Percentiles rank a stretch among this genome's conserved stretches.
Conservation (phyloP, 1,139 yeast species). For the Sugiyamaella grinbergsii region DNA sequence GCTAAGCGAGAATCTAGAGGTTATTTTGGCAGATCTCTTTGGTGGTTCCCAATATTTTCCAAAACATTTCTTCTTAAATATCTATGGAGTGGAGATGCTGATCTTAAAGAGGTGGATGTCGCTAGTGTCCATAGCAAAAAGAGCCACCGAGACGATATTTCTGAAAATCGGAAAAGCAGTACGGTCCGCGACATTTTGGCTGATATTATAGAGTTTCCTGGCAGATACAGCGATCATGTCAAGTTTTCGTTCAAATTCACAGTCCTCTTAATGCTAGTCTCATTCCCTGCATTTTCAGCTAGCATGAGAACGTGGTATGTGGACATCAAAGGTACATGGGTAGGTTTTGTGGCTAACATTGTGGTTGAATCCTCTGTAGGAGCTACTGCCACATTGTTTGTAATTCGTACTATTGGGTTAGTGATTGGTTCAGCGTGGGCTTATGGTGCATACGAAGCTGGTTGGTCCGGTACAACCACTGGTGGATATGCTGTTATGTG, state of each 20-base stretch:
- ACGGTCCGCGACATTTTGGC: constrained; percentile 12
- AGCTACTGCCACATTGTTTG: constrained; percentile 51
- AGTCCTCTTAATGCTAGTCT: constrained; percentile 48
- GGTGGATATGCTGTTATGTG: constrained; percentile 49
- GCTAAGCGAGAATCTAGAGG: constrained; percentile 42
- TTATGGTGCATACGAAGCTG: constrained; percentile 49
- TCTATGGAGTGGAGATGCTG: constrained; percentile 36
- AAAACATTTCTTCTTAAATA: constrained; percentile 43
- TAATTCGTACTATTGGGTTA: constrained; percentile 51
- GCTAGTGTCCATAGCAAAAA: constrained; percentile 24
- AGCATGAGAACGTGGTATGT: constrained; percentile 50
- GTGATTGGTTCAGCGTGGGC: constrained; percentile 54
- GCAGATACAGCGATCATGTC: constrained; percentile 20
- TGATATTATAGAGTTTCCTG: constrained; percentile 20
- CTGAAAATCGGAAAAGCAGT: constrained; percentile 13
- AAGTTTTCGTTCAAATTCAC: constrained; percentile 50
- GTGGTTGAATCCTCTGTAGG: constrained; percentile 55
- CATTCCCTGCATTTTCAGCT: constrained; percentile 54
- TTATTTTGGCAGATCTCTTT: constrained; percentile 44
- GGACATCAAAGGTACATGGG: constrained; percentile 53
- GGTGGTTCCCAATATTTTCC: constrained; percentile 48
- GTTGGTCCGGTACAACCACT: constrained; percentile 37
- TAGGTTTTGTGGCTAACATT: constrained; percentile 54
- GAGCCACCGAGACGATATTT: not conserved
- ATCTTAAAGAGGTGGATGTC: constrained; percentile 32